Evolutionary conservation across 768 basidiomycete species (phyloP), one percentile per base, ranked within the genome.

Genomic region (Tricholoma bakamatsutake): DNA sequence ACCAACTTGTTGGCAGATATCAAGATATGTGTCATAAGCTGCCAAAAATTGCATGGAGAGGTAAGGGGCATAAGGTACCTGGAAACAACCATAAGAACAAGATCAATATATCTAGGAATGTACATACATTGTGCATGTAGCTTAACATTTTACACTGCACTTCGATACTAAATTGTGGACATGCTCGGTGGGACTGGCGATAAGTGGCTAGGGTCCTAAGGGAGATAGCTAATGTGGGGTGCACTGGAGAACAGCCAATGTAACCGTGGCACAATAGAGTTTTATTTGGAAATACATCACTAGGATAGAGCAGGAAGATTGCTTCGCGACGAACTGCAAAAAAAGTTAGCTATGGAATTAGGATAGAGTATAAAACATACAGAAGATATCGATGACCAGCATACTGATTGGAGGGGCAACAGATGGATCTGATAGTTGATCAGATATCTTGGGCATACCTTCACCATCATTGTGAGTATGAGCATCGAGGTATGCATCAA

Each of bases 151-250:
- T 24, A 24, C 21, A 24, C 21, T 24, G 21, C 21, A 3, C 21
- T 24, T 24, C 21, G 3, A 24, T 24, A 53, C 55, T 56, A 37
- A 56, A 59, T 7, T 46, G 5, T 34, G 58, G 58, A 27, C 43
- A 59, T 12, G 58, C 50, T 18, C 51, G 51, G 33, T 59, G 52
- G 11, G 52, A 34, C 30, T 59, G 58, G 7, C 31, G 46, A 50
- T 53, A 59, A 35, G 40, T 11, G 3, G 28, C 24, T 24, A 59
- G 55, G 15, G 47, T 42, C 21, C 21, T 24, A 24, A 24, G 21
- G 21, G 21, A 24, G 21, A 24, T 24, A 24, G 21, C 21, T 24
- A 24, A 24, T 3, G 3, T 24, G 21, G 21, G 21, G 2, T 24
- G 21, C 2, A 24, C 21, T 3, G 3, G 21, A 24, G 21, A 24